phyloP scores from a whole-genome alignment of 106 monocot genomes.

The Acorus gramineus region DNA sequence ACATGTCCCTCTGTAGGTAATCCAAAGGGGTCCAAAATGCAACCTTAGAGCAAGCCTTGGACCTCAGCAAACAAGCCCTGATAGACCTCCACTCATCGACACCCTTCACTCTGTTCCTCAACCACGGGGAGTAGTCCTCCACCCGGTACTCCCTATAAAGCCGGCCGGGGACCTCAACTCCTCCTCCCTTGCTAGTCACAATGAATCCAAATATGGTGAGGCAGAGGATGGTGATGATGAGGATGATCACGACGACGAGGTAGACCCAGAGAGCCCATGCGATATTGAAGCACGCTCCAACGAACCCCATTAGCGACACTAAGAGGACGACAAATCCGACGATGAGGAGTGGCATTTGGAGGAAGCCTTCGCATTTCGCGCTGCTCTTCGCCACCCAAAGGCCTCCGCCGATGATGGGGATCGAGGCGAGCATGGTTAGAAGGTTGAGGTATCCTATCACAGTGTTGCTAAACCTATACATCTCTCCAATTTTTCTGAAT shows the following conservation, averaged over 20 bases:
- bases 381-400: constrained; percentile 59
- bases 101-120: constrained; percentile 36
- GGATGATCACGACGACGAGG: constrained; percentile 68
- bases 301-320: constrained; percentile 75
- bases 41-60: constrained; percentile 53
- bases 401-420: constrained; percentile 80
- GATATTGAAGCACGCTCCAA: constrained; percentile 80
- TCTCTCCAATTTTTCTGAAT: neutral
- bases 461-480: constrained; percentile 76
- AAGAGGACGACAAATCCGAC: constrained; percentile 84
- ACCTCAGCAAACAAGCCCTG: constrained; percentile 46
- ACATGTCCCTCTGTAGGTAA: constrained; percentile 60
- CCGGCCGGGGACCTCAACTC: constrained; percentile 44
- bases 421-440: constrained; percentile 58
- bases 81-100: constrained; percentile 42
- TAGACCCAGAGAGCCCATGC: constrained; percentile 78
- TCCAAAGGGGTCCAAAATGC: constrained; percentile 73
- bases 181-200: constrained; percentile 68
- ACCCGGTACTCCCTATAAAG: constrained; percentile 64
- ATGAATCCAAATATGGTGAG: constrained; percentile 74
- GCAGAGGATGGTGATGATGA: constrained; percentile 51
- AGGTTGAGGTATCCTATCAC: constrained; percentile 89
- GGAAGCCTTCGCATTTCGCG: constrained; percentile 55
- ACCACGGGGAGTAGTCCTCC: constrained; percentile 66
- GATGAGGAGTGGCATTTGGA: constrained; percentile 72